Percentiles rank a stretch among this genome's conserved stretches.
Conservation (phyloP, 768 basidiomycete genomes). For the Termitomyces sp. region DNA sequence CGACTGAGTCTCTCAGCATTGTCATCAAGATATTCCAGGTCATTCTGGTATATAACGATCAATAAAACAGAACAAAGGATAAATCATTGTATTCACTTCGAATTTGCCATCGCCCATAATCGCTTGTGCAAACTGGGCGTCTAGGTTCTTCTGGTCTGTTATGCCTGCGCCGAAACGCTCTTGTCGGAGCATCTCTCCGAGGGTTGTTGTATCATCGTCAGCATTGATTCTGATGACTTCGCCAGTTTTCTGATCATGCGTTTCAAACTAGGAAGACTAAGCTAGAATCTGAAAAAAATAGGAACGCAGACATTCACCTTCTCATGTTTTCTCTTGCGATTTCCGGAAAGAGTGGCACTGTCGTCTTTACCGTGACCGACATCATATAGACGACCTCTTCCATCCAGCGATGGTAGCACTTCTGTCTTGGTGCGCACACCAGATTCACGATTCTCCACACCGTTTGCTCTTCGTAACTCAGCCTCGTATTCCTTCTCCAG, state of each 20-base stretch:
- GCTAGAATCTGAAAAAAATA: conserved; percentile 1
- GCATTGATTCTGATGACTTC: conserved; percentile 85
- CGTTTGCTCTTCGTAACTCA: conserved; percentile 49
- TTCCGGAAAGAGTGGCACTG: conserved; percentile 46
- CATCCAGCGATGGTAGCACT: conserved; percentile 87
- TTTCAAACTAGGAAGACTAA: conserved; percentile 57
- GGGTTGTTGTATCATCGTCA: conserved; percentile 81
- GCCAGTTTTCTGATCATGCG: conserved; percentile 85
- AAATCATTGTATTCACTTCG: conserved; percentile 40
- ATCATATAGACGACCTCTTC: conserved; percentile 81
- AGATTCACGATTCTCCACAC: conserved; percentile 30
- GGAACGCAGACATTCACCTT: conserved; percentile 37
- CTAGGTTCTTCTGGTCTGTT: conserved; percentile 87
- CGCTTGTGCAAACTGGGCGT: conserved; percentile 82
- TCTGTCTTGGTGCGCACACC: conserved; percentile 61
- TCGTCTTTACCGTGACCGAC: conserved; percentile 77
- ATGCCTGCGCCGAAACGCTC: conserved; percentile 88
- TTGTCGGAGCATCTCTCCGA: conserved; percentile 90
- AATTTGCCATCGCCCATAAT: conserved; percentile 89
- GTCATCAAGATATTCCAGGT: conserved; percentile 94
- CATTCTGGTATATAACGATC: conserved; percentile 43
- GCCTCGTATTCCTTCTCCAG: conserved; percentile 85
- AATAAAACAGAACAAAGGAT: not conserved
- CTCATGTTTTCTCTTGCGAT: conserved; percentile 76
- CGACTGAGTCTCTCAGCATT: conserved; percentile 90